Evolutionary conservation across 2,329 filamentous ascomycete species (phyloP), one percentile per base, ranked within the genome.

Genomic region (Colletotrichum simmondsii): DNA sequence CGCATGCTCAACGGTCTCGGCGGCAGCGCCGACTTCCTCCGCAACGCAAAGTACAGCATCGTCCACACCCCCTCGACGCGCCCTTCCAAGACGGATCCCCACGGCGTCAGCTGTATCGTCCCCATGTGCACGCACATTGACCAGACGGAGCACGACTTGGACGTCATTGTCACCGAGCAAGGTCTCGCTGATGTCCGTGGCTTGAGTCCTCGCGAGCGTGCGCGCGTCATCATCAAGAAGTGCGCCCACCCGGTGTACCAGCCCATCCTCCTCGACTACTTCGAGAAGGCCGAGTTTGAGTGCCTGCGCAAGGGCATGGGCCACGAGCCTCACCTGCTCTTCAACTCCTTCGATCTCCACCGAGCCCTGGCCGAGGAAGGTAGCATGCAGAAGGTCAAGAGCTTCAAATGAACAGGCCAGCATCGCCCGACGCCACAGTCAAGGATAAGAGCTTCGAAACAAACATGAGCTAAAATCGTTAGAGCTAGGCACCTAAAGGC

Each of bases 61-160:
- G 97, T 97, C 95, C 95, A 97, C 87, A 97, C 95, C 1, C 95
- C 95, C 1, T 94, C 91, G 24, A 92, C 93, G 1, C 90, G 95
- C 26, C 94, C 94, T 12, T 91, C 89, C 78, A 97, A 97, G 88
- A 92, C 89, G 16, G 95, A 97, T 81, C 94, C 94, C 1, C 91
- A 91, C 70, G 95, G 95, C 76, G 90, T 97, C 69, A 92, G 88
- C 76, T 97, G 94, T 85, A 97, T 97, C 78, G 94, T 97, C n/a
- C 95, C 95, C 72, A 96, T 97, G 93, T 95, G 92, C 85, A 97
- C 94, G 4, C 95, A 97, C 84, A 88, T 97, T 76, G 95, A 97
- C 83, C 95, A 97, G 88, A 97, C 95, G 0, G 95, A 97, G 85
- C 95, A 97, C 83, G 95, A 97, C 81, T 88, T 97, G 52, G 95